Percentiles rank a stretch among this genome's conserved stretches.
phyloP scores from a whole-genome alignment of 768 basidiomycete species.

The Russula abietina region DNA sequence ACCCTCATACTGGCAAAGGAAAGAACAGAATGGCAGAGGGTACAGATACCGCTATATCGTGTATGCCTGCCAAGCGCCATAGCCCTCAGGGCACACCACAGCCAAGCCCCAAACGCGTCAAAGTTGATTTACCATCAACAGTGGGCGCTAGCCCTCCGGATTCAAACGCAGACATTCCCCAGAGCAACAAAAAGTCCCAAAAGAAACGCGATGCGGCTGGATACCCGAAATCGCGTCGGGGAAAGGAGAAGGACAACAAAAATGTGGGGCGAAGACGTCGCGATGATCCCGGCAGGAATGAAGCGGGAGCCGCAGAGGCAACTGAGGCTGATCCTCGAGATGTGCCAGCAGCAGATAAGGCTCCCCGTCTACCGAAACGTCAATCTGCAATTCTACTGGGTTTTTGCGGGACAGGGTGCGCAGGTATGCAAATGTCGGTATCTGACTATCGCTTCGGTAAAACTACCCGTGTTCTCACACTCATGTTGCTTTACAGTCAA shows the following conservation, averaged over 20 bases:
- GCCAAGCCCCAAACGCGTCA: constrained; percentile 20
- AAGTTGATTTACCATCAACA: constrained; percentile 6
- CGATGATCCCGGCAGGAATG: constrained; percentile 33
- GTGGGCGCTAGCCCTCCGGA: not conserved
- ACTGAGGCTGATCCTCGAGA: constrained; percentile 3
- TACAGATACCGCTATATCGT: not conserved
- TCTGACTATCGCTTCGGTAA: not conserved
- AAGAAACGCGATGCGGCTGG: constrained; percentile 30
- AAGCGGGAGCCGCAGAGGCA: constrained; percentile 18
- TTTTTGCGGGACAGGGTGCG: constrained; percentile 87
- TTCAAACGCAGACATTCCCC: not conserved
- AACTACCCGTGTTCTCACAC: not conserved
- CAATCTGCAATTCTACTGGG: constrained; percentile 81
- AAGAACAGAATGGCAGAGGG: not conserved
- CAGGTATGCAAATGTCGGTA: constrained; percentile 94
- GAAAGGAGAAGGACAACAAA: constrained; percentile 36
- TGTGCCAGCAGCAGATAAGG: constrained; percentile 31
- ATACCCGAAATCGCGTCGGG: constrained; percentile 32
- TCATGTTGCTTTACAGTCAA: constrained; percentile 43
- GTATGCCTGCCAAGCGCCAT: constrained; percentile 7
- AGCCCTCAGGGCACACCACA: constrained; percentile 4
- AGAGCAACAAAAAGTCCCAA: constrained; percentile 10
- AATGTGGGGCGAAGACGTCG: constrained; percentile 39
- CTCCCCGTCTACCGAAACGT: constrained; percentile 69
- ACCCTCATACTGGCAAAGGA: not conserved